Evolutionary conservation across 2,329 filamentous ascomycete genomes (phyloP).

Genomic region (Fusarium cicatricum): DNA sequence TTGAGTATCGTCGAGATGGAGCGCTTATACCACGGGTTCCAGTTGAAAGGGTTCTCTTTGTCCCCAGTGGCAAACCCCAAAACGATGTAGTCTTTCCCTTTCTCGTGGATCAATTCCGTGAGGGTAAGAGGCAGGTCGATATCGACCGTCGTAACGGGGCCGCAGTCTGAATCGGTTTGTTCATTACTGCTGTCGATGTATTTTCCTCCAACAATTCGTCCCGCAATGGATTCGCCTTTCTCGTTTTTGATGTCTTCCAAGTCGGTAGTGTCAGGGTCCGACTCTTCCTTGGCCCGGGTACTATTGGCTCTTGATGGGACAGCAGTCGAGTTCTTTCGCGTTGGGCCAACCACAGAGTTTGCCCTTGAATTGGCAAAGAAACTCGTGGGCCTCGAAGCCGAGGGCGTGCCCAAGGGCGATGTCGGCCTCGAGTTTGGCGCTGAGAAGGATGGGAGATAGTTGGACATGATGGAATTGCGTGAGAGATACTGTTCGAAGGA

Average conservation of each 20-base stretch:
- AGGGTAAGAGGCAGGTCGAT: slow-evolving; percentile 34
- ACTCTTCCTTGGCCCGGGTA: slow-evolving; percentile 5
- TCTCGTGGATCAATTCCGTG: slow-evolving; percentile 26
- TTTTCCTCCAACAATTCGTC: slow-evolving; percentile 34
- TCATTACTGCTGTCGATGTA: slow-evolving; percentile 29
- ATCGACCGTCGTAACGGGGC: slow-evolving; percentile 31
- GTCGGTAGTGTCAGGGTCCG: slow-evolving; percentile 28
- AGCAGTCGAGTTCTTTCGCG: slow-evolving; percentile 11
- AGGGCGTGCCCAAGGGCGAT: slow-evolving; percentile 30
- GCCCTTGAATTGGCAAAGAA: slow-evolving; percentile 33
- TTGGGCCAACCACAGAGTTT: slow-evolving; percentile 29
- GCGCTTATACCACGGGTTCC: slow-evolving; percentile 38
- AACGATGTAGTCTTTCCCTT: slow-evolving; percentile 34
- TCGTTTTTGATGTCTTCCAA: slow-evolving; percentile 27
- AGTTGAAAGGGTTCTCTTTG: slow-evolving; percentile 36
- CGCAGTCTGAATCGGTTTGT: slow-evolving; percentile 24
- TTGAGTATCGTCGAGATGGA: slow-evolving; percentile 36
- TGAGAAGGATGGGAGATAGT: slow-evolving; percentile 35
- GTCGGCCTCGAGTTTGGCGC: slow-evolving; percentile 33
- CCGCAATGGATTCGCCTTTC: slow-evolving; percentile 18
- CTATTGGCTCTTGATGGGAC: slow-evolving; percentile 16
- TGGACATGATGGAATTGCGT: slow-evolving; percentile 25
- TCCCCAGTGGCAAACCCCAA: slow-evolving; percentile 34
- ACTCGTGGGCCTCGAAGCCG: slow-evolving; percentile 31
- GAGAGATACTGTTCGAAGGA: background rate